Conservation (phyloP, 78 protist species). For the Dictyostelium brefeldianum region DNA sequence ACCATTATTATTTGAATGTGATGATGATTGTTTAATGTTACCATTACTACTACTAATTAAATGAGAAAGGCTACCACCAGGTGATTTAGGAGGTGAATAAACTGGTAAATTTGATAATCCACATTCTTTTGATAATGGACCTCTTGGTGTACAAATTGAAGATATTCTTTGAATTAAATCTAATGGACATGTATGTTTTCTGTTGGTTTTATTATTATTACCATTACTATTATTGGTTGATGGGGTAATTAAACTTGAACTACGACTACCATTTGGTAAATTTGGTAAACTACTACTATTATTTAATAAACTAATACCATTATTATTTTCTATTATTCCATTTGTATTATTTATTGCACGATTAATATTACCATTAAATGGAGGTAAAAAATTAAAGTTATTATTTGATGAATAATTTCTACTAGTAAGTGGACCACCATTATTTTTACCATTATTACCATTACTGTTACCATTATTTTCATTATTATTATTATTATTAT, state of each 20-base stretch:
- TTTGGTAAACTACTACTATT: neutral
- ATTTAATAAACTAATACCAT: neutral
- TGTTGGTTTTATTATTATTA: neutral
- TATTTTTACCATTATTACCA: neutral
- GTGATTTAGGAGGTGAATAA: slow-evolving; percentile 12
- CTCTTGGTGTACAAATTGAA: slow-evolving; percentile 36
- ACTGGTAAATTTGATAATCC: neutral
- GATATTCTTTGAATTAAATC: slow-evolving; percentile 37
- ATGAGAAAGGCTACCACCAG: neutral
- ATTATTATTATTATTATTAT: neutral
- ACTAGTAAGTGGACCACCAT: slow-evolving; percentile 9
- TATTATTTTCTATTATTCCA: neutral
- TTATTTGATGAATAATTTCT: neutral
- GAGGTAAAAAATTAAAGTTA: neutral
- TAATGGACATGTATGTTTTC: slow-evolving; percentile 2
- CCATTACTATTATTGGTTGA: neutral
- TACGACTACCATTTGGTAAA: neutral
- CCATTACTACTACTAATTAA: neutral
- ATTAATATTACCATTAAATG: neutral
- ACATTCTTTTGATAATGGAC: slow-evolving; percentile 1
- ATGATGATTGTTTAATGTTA: neutral
- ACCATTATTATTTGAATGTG: neutral
- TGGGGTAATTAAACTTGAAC: slow-evolving; percentile 7
- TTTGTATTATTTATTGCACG: neutral
- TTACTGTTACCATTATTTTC: neutral